Evolutionary conservation across 2,329 filamentous ascomycete species (phyloP).

Genomic region (Alternaria gaisen): DNA sequence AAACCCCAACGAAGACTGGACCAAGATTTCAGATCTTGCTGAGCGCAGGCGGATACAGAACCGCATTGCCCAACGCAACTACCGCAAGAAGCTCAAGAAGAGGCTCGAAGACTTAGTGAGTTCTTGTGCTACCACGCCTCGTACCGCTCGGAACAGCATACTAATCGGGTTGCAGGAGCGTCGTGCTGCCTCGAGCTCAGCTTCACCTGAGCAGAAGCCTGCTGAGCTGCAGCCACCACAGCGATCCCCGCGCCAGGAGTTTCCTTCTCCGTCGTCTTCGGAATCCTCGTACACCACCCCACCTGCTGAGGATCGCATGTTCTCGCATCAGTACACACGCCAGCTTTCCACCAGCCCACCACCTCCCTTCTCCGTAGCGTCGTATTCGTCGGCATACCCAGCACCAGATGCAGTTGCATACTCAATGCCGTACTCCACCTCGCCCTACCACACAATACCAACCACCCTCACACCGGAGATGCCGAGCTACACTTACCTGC

Average conservation of each 20-base stretch:
- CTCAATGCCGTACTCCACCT: slow-evolving; percentile 61
- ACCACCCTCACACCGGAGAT: slow-evolving; percentile 50
- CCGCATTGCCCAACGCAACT: slow-evolving; percentile 96
- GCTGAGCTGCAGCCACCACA: slow-evolving; percentile 59
- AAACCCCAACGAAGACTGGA: slow-evolving; percentile 98
- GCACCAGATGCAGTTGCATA: slow-evolving; percentile 72
- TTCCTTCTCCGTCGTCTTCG: slow-evolving; percentile 48
- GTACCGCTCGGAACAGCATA: slow-evolving; percentile 21
- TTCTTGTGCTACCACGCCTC: slow-evolving; percentile 18
- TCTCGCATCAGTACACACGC: slow-evolving; percentile 71
- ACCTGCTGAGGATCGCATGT: slow-evolving; percentile 74
- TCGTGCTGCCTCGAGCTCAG: slow-evolving; percentile 71
- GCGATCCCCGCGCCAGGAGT: slow-evolving; percentile 49
- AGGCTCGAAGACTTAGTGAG: slow-evolving; percentile 76
- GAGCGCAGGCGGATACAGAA: slow-evolving; percentile 96
- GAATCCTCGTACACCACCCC: slow-evolving; percentile 55
- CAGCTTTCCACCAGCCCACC: slow-evolving; percentile 77
- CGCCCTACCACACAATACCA: slow-evolving; percentile 51
- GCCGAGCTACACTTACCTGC: slow-evolving; percentile 65
- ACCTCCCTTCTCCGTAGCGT: slow-evolving; percentile 64
- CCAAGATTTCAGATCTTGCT: slow-evolving; percentile 96
- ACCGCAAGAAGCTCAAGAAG: slow-evolving; percentile 95
- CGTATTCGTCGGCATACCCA: slow-evolving; percentile 72
- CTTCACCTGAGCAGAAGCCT: slow-evolving; percentile 66
- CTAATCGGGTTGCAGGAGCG: slow-evolving; percentile 63